Base-by-base conservation (phyloP, 441 rosid genomes). In the Rhodomyrtus psidioides region DNA sequence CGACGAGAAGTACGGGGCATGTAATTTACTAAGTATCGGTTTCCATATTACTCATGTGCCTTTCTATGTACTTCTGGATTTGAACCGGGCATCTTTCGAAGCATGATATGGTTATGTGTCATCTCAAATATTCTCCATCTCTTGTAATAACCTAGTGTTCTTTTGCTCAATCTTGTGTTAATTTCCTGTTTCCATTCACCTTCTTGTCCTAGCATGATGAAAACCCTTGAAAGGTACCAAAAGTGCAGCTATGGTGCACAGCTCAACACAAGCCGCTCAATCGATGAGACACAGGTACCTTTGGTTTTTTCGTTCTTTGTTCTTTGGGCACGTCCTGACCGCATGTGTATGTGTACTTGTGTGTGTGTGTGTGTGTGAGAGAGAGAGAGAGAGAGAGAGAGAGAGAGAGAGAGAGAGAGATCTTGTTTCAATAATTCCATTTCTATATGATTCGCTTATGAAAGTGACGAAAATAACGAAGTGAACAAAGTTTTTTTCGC, bases 201-300 rank as follows among this genome's bases (percentile, higher is more conserved):
- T 82, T 84, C 74, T 55, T 12, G 24, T 79, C 21, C 42, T 76
- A 94, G 96, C 93, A 91, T 92, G 94, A 16, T 62, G 89, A 91
- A 88, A 88, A 92, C 94, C 3, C 88, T 94, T 70, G 94, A 93
- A 81, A 91, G 85, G 87, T 94, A 94, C 90, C 93, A 91, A 58
- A 90, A 88, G 60, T 92, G 92, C 90, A 93, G 92, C 86, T 92
- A 86, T 84, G 89, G 89, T 30, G 90, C 92, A 39, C 55, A 85
- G 55, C 60, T 83, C 55, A 92, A 93, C 87, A 85, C 91, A 65
- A 88, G 55, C 88, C 85, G 84, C 42, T 85, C 91, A 34, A 49
- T 83, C 76, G 54, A 44, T 34, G 94, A 93, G 24, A 84, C 89
- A 27, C 93, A 93, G 94, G 96, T 91, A 87, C 34, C 57, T n/a